phyloP scores from a whole-genome alignment of 257 asterid genomes.

The Nicotiana tabacum region DNA sequence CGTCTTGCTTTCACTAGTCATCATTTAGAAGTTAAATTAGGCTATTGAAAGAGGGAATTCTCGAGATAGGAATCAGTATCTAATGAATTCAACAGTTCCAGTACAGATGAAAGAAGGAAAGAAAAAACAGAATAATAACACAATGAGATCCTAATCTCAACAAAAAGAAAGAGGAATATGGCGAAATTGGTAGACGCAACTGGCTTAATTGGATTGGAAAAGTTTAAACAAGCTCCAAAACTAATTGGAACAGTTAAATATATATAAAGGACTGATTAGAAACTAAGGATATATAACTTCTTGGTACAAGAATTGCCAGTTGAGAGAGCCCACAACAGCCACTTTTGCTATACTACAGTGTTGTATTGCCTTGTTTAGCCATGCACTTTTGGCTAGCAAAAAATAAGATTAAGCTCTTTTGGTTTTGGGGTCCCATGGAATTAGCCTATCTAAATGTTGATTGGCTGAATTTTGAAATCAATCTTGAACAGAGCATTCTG shows the following conservation, averaged over 20 bases:
- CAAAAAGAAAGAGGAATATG: background rate
- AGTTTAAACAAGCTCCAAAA: background rate
- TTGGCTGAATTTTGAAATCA: slow-evolving; percentile 34
- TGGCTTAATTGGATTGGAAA: background rate
- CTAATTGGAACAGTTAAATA: background rate
- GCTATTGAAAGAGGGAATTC: background rate
- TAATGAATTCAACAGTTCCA: background rate
- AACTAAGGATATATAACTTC: background rate
- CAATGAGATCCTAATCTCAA: background rate
- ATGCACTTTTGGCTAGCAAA: slow-evolving; percentile 21
- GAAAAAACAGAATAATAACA: background rate
- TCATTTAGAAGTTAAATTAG: background rate
- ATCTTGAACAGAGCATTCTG: slow-evolving; percentile 32
- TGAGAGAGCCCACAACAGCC: slow-evolving; percentile 1
- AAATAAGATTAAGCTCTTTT: slow-evolving; percentile 6
- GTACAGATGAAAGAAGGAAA: background rate
- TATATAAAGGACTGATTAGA: background rate
- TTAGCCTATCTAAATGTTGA: slow-evolving; percentile 27
- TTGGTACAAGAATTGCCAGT: background rate
- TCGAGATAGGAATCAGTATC: too few relatives aligned
- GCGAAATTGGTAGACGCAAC: background rate
- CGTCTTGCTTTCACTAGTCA: slow-evolving; percentile 33
- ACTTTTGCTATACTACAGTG: slow-evolving; percentile 5
- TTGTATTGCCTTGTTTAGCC: background rate
- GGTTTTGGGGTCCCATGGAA: slow-evolving; percentile 20